A percentile compares a stretch with the other conserved stretches of the same genome.
Conservation (phyloP, 2,329 filamentous ascomycete genomes). For the Aspergillus eucalypticola region DNA sequence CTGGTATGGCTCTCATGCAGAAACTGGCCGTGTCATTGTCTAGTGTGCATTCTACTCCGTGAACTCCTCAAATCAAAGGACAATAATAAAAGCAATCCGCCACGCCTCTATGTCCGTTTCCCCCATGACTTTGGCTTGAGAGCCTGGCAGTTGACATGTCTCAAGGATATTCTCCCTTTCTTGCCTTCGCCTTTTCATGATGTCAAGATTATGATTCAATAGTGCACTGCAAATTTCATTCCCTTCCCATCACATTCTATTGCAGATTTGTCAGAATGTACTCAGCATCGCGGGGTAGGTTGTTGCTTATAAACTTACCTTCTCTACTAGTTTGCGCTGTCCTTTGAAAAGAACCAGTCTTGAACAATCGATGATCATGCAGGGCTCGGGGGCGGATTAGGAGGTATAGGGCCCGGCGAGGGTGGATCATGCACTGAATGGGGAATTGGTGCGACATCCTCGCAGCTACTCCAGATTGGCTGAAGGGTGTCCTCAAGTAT, state of each 20-base stretch:
- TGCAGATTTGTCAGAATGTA: neutral
- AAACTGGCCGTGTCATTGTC: neutral
- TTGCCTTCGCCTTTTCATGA: neutral
- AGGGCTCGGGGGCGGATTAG: conserved; percentile 44
- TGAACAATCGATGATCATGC: conserved; percentile 22
- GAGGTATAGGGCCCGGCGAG: conserved; percentile 38
- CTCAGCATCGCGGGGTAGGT: neutral
- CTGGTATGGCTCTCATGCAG: neutral
- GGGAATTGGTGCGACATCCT: conserved; percentile 1
- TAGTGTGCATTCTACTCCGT: neutral
- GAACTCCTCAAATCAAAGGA: neutral
- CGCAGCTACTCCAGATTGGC: neutral
- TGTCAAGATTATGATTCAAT: neutral
- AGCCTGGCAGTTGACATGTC: too few species aligned
- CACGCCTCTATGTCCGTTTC: neutral
- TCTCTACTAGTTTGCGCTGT: neutral
- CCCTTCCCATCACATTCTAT: neutral
- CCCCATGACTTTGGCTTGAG: neutral
- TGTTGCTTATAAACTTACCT: neutral
- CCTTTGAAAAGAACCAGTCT: neutral
- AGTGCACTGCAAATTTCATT: neutral
- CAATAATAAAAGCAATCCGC: neutral
- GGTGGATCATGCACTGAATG: conserved; percentile 27
- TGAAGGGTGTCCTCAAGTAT: neutral
- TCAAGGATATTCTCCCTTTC: too few species aligned